Conservation (phyloP, 176 grass and related monocot species). For the Aechmea fasciata region DNA sequence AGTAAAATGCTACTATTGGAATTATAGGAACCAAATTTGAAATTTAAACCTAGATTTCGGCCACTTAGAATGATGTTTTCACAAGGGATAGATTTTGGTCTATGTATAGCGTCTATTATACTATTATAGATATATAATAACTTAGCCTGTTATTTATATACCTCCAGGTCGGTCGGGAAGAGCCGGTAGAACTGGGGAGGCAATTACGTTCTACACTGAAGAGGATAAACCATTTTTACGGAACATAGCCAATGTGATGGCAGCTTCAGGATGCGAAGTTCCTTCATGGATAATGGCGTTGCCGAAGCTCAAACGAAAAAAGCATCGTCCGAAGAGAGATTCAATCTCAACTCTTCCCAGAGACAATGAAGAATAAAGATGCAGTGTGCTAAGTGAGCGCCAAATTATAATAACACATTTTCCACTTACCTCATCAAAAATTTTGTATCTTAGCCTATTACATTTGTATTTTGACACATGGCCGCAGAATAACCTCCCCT, state of each 20-base stretch:
- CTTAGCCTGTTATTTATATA: background rate
- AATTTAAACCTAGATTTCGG: too few species aligned
- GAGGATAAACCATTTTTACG: slow-evolving; percentile 88
- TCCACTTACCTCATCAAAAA: background rate
- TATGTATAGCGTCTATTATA: too few species aligned
- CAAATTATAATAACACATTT: background rate
- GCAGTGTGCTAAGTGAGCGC: background rate
- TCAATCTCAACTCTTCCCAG: slow-evolving; percentile 46
- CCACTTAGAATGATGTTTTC: too few species aligned
- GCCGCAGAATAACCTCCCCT: background rate
- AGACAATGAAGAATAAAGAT: slow-evolving; percentile 23
- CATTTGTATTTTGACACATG: background rate
- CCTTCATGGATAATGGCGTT: slow-evolving; percentile 77
- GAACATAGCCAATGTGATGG: slow-evolving; percentile 81
- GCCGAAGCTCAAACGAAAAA: slow-evolving; percentile 79
- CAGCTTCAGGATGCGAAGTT: slow-evolving; percentile 73
- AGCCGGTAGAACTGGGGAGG: slow-evolving; percentile 72
- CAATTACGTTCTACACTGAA: slow-evolving; percentile 85
- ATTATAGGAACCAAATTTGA: too few species aligned
- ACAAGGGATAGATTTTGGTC: too few species aligned
- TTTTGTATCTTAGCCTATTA: background rate
- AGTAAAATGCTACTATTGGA: too few species aligned
- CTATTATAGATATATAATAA: too few species aligned
- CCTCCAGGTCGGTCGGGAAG: slow-evolving; percentile 69
- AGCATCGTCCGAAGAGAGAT: slow-evolving; percentile 61